Base-by-base conservation (phyloP, 345 rosid species). In the Salix koriyanagi region DNA sequence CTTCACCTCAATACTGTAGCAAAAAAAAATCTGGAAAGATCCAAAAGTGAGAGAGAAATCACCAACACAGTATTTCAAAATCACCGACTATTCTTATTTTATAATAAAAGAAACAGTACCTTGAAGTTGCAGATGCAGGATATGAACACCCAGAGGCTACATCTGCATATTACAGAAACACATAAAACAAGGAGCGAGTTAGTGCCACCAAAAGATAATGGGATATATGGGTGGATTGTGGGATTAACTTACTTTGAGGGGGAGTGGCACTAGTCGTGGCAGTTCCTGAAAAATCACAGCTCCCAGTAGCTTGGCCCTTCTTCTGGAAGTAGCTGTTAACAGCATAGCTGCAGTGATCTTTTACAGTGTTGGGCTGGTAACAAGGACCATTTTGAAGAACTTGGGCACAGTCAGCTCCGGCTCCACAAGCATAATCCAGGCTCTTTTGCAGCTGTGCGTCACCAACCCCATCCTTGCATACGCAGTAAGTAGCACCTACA, bases 381-480 rank as follows among this genome's bases (percentile, higher is more conserved):
- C 99, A 96, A 36, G 78, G 85, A 42, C 97, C 99, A 75, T 65
- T 93, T 77, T 87, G 90, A 37, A 84, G 75, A 71, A 79, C 79
- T 16, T 70, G 67, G 23, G 77, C 23, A 58, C 82, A 82, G 64
- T 78, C 85, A 15, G 82, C 85, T 62, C 82, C 82, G 46, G 93
- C 88, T 80, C 97, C 99, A 77, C 99, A 95, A 2, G 99, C 99
- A 73, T 89, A 95, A 81, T 95, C 99, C 36, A 95, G 64, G 13
- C 87, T 64, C 77, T 93, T 95, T 80, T 95, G 99, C 4, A 90
- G 85, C 4, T 60, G 83, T 25, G 62, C 7, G 1, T 93, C 97
- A 74, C 79, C 28, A 50, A 88, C 8, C 50, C 89, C 97, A 77
- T 90, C 93, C 80, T 87, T 95, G 58, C 99, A 95, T 30, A 93